Evolutionary conservation across 1,284 basidiomycete species (phyloP), one percentile per base, ranked within the genome.

Genomic region (Rhodotorula mucilaginosa): DNA sequence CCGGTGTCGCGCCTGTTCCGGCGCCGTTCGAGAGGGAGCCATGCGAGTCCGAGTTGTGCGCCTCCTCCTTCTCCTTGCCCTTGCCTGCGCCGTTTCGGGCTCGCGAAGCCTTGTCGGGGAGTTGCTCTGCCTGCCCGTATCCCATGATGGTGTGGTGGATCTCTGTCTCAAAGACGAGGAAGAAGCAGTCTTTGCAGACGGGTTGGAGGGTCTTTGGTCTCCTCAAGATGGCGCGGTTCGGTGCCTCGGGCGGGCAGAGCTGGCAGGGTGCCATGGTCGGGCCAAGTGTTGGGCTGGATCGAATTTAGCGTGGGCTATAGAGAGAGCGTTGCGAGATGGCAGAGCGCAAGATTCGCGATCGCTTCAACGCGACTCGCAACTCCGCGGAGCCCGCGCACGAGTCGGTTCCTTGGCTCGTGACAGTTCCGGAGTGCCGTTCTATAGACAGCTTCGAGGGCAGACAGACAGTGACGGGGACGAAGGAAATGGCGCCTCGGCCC

Each of bases 91-190:
- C 46, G 54, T 16, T 56, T n/a, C 26, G 5, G 12, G 2, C 26
- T 29, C 26, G 3, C 26, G 54, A 7, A 8, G 26, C 31, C 47
- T 12, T 13, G 2, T 29, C 54, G 29, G 12, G 2, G 26, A 4
- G 58, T 47, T 62, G 61, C 56, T 78, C 78, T 13, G 76, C 77
- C 31, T 74, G 70, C 3, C 75, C 74, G 58, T 73, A 71, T 29
- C 77, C 75, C 64, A 84, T 87, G 79, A 99, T 97, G 0, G 97
- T 98, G 80, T 96, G 90, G 83, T 99, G 97, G 49, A 99, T 90
- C 81, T 99, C 96, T 0, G 93, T 96, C 84, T 99, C 96, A 78
- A 99, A 99, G 52, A 98, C 93, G 79, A 89, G 88, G 84, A 93
- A 99, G 74, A 80, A 80, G 69, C 79, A 80, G 56, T 70, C 68